Conservation (phyloP, 2,329 filamentous ascomycete genomes). For the Plenodomus lindquistii region DNA sequence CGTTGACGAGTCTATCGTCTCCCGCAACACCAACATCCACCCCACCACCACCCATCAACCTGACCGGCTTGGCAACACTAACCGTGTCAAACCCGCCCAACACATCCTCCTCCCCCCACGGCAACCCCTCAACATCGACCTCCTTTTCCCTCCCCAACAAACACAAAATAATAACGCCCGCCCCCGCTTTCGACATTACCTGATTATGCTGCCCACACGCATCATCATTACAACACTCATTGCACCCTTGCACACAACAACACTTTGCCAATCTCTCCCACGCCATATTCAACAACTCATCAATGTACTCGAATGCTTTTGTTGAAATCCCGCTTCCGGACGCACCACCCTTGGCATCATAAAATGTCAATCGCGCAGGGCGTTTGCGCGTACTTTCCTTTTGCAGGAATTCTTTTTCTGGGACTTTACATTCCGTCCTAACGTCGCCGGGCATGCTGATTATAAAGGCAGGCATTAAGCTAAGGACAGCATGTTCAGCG, state of each 20-base stretch:
- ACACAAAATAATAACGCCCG: constrained; percentile 76
- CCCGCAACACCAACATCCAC: constrained; percentile 1
- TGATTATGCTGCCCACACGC: constrained; percentile 83
- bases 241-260: constrained; percentile 76
- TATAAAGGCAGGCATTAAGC: constrained; percentile 86
- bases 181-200: constrained; percentile 92
- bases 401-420: constrained; percentile 82
- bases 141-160: constrained; percentile 73
- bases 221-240: constrained; percentile 88
- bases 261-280: constrained; percentile 77
- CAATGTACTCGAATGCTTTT: constrained; percentile 92
- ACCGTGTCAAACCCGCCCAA: constrained; percentile 82
- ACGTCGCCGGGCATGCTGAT: constrained; percentile 89
- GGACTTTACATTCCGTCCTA: constrained; percentile 89
- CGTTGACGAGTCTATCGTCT: constrained; percentile 32
- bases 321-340: constrained; percentile 83
- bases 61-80: constrained; percentile 70
- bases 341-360: constrained; percentile 88
- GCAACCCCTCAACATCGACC: constrained; percentile 81
- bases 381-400: constrained; percentile 73
- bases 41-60: constrained; percentile 44
- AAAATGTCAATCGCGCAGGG: constrained; percentile 87
- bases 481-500: constrained; percentile 87
- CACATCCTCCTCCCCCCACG: constrained; percentile 77
- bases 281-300: constrained; percentile 75